Evolutionary conservation across 768 basidiomycete species (phyloP), one percentile per base, ranked within the genome.

Genomic region (Macrolepiota fuliginosa): DNA sequence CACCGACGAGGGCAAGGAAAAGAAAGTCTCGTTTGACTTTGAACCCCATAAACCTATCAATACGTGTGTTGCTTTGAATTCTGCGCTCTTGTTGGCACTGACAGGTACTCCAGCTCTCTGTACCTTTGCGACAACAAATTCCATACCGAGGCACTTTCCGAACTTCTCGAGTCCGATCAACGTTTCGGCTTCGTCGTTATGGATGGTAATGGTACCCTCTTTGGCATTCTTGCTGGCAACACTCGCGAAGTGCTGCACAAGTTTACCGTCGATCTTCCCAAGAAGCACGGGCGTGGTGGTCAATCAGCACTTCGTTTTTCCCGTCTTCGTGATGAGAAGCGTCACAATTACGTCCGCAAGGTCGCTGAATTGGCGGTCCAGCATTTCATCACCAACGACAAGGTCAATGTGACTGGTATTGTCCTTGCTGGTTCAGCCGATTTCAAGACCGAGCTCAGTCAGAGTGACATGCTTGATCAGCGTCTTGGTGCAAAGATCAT

Each of bases 71-170:
- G 22, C 36, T 56, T 25, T 37, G 42, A 53, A 11, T 56, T 17
- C 19, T 37, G 32, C 25, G 36, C 55, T 50, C 45, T 24, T 24
- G 12, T 40, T 12, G 29, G 22, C 60, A 17, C 47, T 67, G 13
- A 62, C 36, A 12, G 39, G 7, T 19, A 11, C 11, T 24, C 25
- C 72, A 96, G 93, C 17, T 98, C 97, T 12, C 86, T 99, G 54
- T 99, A 99, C 77, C 89, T 98, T 50, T 99, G 97, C 72, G 97
- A 98, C 83, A 98, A 97, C 82, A 98, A 97, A 74, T 99, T 99
- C 79, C 96, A 98, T 80, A 98, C 97, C 1, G 97, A 98, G 70
- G 96, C 95, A 0, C 84, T 99, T 24, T 92, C 93, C 29, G 97
- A 98, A 71, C 87, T 99, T 52, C 85, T 99, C 64, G 96, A 98